Evolutionary conservation across 768 basidiomycete genomes (phyloP).

Genomic region (Lentinus brumalis): DNA sequence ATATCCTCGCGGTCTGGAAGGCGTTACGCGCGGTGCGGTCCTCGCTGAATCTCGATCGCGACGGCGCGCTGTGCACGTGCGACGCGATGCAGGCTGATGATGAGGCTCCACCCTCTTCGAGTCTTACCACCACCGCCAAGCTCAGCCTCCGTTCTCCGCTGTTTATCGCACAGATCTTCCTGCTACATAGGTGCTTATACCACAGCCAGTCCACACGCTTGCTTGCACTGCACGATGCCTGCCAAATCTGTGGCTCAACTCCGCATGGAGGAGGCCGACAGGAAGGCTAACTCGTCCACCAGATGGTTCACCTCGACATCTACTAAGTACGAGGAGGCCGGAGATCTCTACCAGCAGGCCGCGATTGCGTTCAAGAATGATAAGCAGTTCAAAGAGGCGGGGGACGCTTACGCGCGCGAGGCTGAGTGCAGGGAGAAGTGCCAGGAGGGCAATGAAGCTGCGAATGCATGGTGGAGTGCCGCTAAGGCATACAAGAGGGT

Average conservation of each 20-base stretch:
- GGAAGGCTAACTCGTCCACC: slow-evolving; percentile 80
- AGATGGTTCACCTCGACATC: slow-evolving; percentile 89
- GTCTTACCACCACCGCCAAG: neutral
- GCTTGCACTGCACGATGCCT: slow-evolving; percentile 46
- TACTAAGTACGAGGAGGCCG: slow-evolving; percentile 92
- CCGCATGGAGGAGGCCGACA: slow-evolving; percentile 86
- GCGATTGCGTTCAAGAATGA: slow-evolving; percentile 94
- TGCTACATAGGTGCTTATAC: neutral
- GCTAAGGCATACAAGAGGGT: slow-evolving; percentile 94
- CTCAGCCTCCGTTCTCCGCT: slow-evolving; percentile 8
- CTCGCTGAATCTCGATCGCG: slow-evolving; percentile 17
- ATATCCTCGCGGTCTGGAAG: slow-evolving; percentile 5
- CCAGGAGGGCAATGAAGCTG: slow-evolving; percentile 91
- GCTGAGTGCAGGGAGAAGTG: slow-evolving; percentile 92
- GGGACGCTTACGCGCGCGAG: slow-evolving; percentile 89
- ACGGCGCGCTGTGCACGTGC: slow-evolving; percentile 18
- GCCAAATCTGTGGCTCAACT: slow-evolving; percentile 77
- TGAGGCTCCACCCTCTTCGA: neutral
- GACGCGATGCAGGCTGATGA: slow-evolving; percentile 9
- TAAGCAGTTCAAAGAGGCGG: slow-evolving; percentile 88
- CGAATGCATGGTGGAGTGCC: slow-evolving; percentile 98
- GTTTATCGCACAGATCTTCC: neutral
- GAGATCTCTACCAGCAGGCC: slow-evolving; percentile 92
- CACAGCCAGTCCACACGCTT: neutral
- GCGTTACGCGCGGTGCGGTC: slow-evolving; percentile 5